A percentile compares a stretch with the other conserved stretches of the same genome.
phyloP scores from a whole-genome alignment of 2,329 filamentous ascomycete genomes.

The Chaetomiaceae sp. region DNA sequence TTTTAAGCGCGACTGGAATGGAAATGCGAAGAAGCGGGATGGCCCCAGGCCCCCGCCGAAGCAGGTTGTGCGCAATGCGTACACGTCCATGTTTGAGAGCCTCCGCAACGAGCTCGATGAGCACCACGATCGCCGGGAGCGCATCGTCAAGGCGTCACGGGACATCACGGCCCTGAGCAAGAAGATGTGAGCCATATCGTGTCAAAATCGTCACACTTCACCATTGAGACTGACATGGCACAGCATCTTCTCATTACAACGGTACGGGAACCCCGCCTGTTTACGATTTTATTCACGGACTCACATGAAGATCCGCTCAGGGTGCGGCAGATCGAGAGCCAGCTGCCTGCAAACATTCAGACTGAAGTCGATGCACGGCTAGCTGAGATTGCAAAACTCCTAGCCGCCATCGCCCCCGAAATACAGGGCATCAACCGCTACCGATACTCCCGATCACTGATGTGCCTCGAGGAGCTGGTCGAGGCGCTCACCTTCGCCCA shows the following conservation, averaged over 20 bases:
- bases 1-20: slow-evolving; percentile 49
- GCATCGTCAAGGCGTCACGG: slow-evolving; percentile 81
- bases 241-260: slow-evolving; percentile 79
- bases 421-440: slow-evolving; percentile 72
- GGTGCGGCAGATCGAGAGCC: slow-evolving; percentile 55
- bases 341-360: slow-evolving; percentile 61
- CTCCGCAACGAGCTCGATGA: slow-evolving; percentile 88
- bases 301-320: slow-evolving; percentile 35
- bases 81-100: slow-evolving; percentile 71
- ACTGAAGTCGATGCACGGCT: slow-evolving; percentile 66
- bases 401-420: slow-evolving; percentile 63
- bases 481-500: slow-evolving; percentile 85
- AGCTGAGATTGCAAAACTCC: slow-evolving; percentile 62
- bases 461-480: slow-evolving; percentile 88
- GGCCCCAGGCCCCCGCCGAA: slow-evolving; percentile 23
- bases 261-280: slow-evolving; percentile 41
- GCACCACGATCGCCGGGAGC: slow-evolving; percentile 87
- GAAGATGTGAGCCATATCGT: slow-evolving; percentile 66
- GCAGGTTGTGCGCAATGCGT: slow-evolving; percentile 38
- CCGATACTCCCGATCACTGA: slow-evolving; percentile 74
- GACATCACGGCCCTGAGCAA: slow-evolving; percentile 94
- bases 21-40: slow-evolving; percentile 38
- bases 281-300: not conserved
- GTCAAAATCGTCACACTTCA: not conserved
- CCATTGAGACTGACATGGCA: slow-evolving; percentile 31